Evolutionary conservation across 1,139 yeast genomes (phyloP), one percentile per base, ranked within the genome.

Genomic region (Geotrichum australiense): DNA sequence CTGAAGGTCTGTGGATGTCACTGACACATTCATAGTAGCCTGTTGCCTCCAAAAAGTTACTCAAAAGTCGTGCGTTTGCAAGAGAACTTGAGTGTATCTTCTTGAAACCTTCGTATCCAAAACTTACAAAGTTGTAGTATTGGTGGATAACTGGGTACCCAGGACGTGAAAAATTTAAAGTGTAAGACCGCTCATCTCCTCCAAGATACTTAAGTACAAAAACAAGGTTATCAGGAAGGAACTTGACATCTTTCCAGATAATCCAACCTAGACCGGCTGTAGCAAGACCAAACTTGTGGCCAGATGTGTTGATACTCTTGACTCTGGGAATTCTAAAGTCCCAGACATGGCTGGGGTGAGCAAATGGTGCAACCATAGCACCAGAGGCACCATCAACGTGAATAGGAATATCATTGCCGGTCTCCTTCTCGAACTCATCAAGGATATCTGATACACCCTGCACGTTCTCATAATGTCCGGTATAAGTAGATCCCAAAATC

Each of bases 351-450:
- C 78, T 73, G 5, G 94, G 94, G 59, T 71, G 80, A 22, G 78
- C 63, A 57, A 87, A 83, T 15, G 96, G 95, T 2, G 94, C 94
- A 28, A 85, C 75, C 58, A 87, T 77, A 1, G 82, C 96, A 45
- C 96, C 96, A 34, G 87, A 76, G 1, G 96, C 96, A 50, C 93
- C 96, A 61, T 87, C 96, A 29, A 87, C 93, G 58, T 87, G 96
- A 57, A 87, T 86, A 43, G 93, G 86, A 41, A 84, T 65, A 54
- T 73, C 74, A 48, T 68, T 52, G 2, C 94, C 94, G 5, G 72
- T 78, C 57, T 83, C 81, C 48, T 68, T 62, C 59, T 87, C 79
- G 51, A 76, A 72, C 44, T 79, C 75, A 58, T 82, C 91, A 49
- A 87, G 69, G 20, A 80, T 64, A 14, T 72, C 61, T 34, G 76